A percentile compares a stretch with the other conserved stretches of the same genome.
These are phyloP conservation scores for Omphalotus olearius DNA, from an alignment of 1,284 basidiomycete species.

Conservation along the genomic window DNA sequence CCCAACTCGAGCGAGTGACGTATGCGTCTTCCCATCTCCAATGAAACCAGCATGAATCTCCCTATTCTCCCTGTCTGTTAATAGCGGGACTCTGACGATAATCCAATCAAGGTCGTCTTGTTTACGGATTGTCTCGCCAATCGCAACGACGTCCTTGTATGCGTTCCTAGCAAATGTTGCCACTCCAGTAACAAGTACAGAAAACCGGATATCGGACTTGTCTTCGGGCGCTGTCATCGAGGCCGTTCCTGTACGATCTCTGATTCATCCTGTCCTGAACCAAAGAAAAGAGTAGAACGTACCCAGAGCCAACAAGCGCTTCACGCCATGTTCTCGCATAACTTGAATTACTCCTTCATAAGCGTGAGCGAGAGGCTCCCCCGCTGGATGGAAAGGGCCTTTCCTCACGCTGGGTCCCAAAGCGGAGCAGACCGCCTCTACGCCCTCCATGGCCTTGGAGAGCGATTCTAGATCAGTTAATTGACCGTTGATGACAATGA, in stretches of 20 bases:
- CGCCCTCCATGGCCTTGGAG: slow-evolving; percentile 46
- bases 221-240: slow-evolving; percentile 60
- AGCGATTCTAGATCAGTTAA: slow-evolving; percentile 48
- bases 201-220: slow-evolving; percentile 46
- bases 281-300: background rate
- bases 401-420: slow-evolving; percentile 47
- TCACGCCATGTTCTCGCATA: slow-evolving; percentile 48
- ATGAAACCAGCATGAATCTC: slow-evolving; percentile 55
- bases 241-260: slow-evolving; percentile 31
- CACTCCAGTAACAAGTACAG: slow-evolving; percentile 36
- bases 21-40: slow-evolving; percentile 53
- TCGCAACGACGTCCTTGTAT: slow-evolving; percentile 45
- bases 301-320: slow-evolving; percentile 59
- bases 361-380: slow-evolving; percentile 56
- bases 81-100: slow-evolving; percentile 56
- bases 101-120: slow-evolving; percentile 59
- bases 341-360: slow-evolving; percentile 49
- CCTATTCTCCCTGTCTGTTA: slow-evolving; percentile 43
- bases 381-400: slow-evolving; percentile 34
- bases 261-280: background rate
- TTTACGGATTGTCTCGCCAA: slow-evolving; percentile 50
- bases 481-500: slow-evolving; percentile 50
- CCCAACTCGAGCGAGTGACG: slow-evolving; percentile 43
- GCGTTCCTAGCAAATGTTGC: slow-evolving; percentile 32
- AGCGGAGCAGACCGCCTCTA: slow-evolving; percentile 60